phyloP scores from a whole-genome alignment of 108 stramenopile species.

The Cyclotella baltica region DNA sequence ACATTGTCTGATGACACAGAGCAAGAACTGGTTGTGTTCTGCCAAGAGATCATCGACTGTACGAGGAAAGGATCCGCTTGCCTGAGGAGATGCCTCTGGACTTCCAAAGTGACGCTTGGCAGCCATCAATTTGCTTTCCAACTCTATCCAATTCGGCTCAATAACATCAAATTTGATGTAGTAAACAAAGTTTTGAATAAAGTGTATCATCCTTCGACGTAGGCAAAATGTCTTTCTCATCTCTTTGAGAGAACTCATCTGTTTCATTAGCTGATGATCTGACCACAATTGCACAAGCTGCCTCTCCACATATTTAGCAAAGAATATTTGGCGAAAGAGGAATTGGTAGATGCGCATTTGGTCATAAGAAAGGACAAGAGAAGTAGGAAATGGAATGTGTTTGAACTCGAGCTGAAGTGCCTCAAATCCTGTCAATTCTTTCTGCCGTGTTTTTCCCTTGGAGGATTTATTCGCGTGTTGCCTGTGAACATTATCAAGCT shows the following conservation, averaged over 20 bases:
- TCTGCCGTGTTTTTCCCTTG: slow-evolving; percentile 53
- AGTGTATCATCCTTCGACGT: slow-evolving; percentile 97
- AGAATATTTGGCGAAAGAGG: slow-evolving; percentile 97
- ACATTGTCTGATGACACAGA: slow-evolving; percentile 89
- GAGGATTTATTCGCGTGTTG: slow-evolving; percentile 36
- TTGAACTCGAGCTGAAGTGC: slow-evolving; percentile 88
- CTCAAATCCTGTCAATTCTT: slow-evolving; percentile 87
- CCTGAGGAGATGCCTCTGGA: background rate
- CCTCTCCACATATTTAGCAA: slow-evolving; percentile 97
- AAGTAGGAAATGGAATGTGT: slow-evolving; percentile 89
- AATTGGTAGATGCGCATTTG: slow-evolving; percentile 93
- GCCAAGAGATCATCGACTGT: slow-evolving; percentile 91
- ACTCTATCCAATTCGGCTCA: slow-evolving; percentile 89
- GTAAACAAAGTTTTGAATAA: slow-evolving; percentile 96
- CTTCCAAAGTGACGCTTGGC: slow-evolving; percentile 32
- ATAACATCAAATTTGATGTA: slow-evolving; percentile 98
- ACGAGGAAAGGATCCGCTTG: slow-evolving; percentile 42
- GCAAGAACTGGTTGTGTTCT: slow-evolving; percentile 89
- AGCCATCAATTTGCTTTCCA: slow-evolving; percentile 61
- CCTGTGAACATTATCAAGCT: slow-evolving; percentile 68
- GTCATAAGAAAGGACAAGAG: slow-evolving; percentile 84
- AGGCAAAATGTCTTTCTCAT: slow-evolving; percentile 86
- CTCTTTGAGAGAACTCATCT: slow-evolving; percentile 69
- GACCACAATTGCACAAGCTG: slow-evolving; percentile 89
- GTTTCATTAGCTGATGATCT: slow-evolving; percentile 93